These are phyloP conservation scores for Fusarium anguioides DNA, from an alignment of 2,329 filamentous ascomycete species.

Conservation along the genomic window DNA sequence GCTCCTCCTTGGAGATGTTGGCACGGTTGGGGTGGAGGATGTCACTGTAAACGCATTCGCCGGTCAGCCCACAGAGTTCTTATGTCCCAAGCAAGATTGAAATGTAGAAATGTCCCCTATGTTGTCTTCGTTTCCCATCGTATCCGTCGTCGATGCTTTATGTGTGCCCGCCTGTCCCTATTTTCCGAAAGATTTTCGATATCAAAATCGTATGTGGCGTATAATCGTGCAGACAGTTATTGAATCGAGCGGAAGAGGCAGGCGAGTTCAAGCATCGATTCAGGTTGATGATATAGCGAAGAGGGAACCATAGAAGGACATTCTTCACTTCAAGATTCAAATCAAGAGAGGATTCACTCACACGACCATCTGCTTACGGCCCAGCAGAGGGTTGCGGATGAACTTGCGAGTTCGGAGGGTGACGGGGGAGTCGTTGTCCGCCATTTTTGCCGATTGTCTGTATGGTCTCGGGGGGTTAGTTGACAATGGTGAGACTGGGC, in stretches of 20 bases:
- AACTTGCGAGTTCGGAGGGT: slow-evolving; percentile 99
- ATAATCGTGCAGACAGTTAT: slow-evolving; percentile 8
- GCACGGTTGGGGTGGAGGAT: slow-evolving; percentile 98
- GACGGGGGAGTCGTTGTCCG: slow-evolving; percentile 81
- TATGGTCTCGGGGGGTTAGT: slow-evolving; percentile 51
- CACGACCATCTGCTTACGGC: slow-evolving; percentile 99
- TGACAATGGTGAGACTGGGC: slow-evolving; percentile 49
- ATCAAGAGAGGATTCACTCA: slow-evolving; percentile 73
- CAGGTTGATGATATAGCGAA: too few species aligned
- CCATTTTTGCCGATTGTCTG: slow-evolving; percentile 77
- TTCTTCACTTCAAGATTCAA: slow-evolving; percentile 35
- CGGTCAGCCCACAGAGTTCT: slow-evolving; percentile 43
- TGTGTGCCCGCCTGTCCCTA: slow-evolving; percentile 25
- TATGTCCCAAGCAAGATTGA: slow-evolving; percentile 25
- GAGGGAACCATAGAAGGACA: too few species aligned
- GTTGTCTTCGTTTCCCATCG: background rate
- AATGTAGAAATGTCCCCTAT: slow-evolving; percentile 5
- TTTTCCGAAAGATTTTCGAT: slow-evolving; percentile 7
- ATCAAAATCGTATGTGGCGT: slow-evolving; percentile 21
- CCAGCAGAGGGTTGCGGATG: slow-evolving; percentile 99
- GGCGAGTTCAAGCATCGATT: slow-evolving; percentile 22
- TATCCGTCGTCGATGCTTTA: slow-evolving; percentile 12
- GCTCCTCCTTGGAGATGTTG: slow-evolving; percentile 99
- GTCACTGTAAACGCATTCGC: slow-evolving; percentile 73
- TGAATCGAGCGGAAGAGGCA: slow-evolving; percentile 8